Evolutionary conservation across 164 flowering plant genomes (phyloP), one percentile per base, ranked within the genome.

Genomic region (Sedum album): DNA sequence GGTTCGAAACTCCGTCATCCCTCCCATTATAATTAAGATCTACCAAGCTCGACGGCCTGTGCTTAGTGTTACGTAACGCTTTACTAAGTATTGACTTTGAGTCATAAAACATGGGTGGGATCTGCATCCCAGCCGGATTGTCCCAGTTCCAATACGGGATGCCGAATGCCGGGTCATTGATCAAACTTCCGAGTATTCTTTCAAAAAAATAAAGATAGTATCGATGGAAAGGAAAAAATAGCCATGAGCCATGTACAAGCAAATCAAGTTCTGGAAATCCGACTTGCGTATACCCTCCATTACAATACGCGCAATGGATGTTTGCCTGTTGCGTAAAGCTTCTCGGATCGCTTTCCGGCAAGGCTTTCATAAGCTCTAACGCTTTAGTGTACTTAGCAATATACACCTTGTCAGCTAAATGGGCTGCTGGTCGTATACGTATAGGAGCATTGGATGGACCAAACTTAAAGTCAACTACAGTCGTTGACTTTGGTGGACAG

Each of bases 71-170:
- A 0, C 86, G 79, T 30, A 69, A 53, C 13, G 14, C 0, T 57
- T 85, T 75, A 38, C 82, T 80, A 18, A 85, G 77, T 0, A 84
- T 69, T 0, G 89, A 82, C 0, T 36, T 63, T 0, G 77, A 63
- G 55, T 81, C 61, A 4, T 75, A 63, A 46, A 44, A 86, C 48
- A 81, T 51, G 35, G 79, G 31, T 0, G 90, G 93, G 73, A 88
- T 71, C 15, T 60, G 72, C 93, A 84, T 86, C 35, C 93, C 90
- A 20, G 60, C 68, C 0, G 90, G 89, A 0, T 81, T 25, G 49
- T 88, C 93, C 85, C 86, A 86, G 62, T 84, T 85, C 93, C 93
- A 88, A 26, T 23, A 87, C 0, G 89, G 89, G n/a, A 87, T 30
- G 2, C 81, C 84, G 39, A 87, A 85, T 5, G 78, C 80, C 2